Percentiles rank a stretch among this genome's conserved stretches.
phyloP scores from a whole-genome alignment of 371 early-diverging fungal genomes.

The Nosema granulosis region DNA sequence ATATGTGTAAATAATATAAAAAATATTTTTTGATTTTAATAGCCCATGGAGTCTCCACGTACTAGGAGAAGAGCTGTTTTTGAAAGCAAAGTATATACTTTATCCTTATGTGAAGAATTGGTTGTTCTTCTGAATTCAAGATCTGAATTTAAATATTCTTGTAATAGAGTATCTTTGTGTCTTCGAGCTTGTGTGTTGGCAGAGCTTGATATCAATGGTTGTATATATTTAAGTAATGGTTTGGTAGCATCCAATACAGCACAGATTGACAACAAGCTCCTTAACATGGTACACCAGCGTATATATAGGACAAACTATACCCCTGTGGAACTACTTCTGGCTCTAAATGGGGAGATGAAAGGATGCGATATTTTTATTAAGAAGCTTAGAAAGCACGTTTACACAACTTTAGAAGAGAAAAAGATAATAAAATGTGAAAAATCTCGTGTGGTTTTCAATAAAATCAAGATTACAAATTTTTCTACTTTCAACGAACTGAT shows the following conservation, averaged over 20 bases:
- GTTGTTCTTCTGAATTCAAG: slow-evolving; percentile 45
- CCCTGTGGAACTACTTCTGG: slow-evolving; percentile 18
- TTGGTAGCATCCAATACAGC: not conserved
- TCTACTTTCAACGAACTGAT: slow-evolving; percentile 29
- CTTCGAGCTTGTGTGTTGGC: slow-evolving; percentile 31
- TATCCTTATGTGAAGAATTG: slow-evolving; percentile 26
- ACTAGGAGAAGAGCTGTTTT: too few species aligned
- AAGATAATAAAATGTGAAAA: slow-evolving; percentile 21
- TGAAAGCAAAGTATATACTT: too few species aligned
- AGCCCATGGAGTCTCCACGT: too few species aligned
- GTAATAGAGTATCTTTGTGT: slow-evolving; percentile 36
- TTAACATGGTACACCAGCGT: slow-evolving; percentile 19
- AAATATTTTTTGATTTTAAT: too few species aligned
- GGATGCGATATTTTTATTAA: slow-evolving; percentile 25
- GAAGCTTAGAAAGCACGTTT: slow-evolving; percentile 44
- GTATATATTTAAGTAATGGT: slow-evolving; percentile 3
- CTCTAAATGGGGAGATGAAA: slow-evolving; percentile 51
- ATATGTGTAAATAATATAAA: too few species aligned
- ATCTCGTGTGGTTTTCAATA: slow-evolving; percentile 29
- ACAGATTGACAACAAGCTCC: slow-evolving; percentile 1
- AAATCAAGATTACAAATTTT: slow-evolving; percentile 28
- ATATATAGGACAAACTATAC: slow-evolving; percentile 13
- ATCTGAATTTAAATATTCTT: slow-evolving; percentile 33
- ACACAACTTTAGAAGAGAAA: slow-evolving; percentile 24
- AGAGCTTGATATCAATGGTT: slow-evolving; percentile 35